Evolutionary conservation across 2,329 filamentous ascomycete species (phyloP).

Genomic region (Venturia effusa): DNA sequence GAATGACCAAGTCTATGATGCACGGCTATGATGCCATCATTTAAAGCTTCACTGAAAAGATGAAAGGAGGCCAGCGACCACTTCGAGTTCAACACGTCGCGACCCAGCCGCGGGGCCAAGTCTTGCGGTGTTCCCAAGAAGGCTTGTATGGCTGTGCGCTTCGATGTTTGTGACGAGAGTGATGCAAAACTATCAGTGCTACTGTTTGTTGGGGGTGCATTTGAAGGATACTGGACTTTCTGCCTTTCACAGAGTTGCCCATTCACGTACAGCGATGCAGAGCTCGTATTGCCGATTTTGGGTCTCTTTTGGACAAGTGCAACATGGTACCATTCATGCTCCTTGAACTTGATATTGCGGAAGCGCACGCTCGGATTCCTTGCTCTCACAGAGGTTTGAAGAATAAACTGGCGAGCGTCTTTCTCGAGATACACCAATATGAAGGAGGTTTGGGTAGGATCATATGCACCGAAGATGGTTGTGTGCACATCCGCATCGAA

Average conservation of each 20-base stretch:
- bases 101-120: conserved; percentile 64
- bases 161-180: conserved; percentile 40
- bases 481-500: conserved; percentile 83
- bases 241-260: conserved; percentile 90
- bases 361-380: conserved; percentile 89
- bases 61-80: conserved; percentile 89
- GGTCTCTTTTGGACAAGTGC: conserved; percentile 74
- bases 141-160: conserved; percentile 66
- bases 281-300: conserved; percentile 59
- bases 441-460: conserved; percentile 85
- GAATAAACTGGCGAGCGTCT: conserved; percentile 85
- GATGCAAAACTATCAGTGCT: conserved; percentile 61
- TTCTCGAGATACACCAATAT: conserved; percentile 87
- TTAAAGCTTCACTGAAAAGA: conserved; percentile 75
- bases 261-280: conserved; percentile 77
- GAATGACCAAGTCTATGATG: conserved; percentile 81
- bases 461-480: conserved; percentile 91
- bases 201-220: conserved; percentile 53
- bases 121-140: conserved; percentile 90
- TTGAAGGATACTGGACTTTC: conserved; percentile 76
- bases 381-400: conserved; percentile 79
- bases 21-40: conserved; percentile 84
- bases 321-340: conserved; percentile 84
- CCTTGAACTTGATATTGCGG: conserved; percentile 67
- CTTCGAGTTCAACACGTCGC: conserved; percentile 61